These are phyloP conservation scores for Fusarium bulbicola DNA, from an alignment of 2,329 filamentous ascomycete species.

Conservation along the genomic window DNA sequence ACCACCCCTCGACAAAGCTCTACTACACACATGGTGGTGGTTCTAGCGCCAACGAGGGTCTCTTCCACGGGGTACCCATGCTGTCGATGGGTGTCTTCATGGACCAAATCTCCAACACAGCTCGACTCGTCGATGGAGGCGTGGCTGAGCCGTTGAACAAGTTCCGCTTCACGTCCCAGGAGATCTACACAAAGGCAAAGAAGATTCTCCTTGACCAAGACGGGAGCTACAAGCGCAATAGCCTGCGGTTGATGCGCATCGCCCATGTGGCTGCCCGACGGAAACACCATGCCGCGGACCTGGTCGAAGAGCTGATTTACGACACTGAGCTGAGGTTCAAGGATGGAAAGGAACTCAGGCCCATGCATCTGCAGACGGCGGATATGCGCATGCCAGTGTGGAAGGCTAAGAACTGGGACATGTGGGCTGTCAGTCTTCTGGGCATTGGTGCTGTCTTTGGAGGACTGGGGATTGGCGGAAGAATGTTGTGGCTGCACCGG, in stretches of 20 bases:
- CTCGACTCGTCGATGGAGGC: not conserved
- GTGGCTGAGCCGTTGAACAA: not conserved
- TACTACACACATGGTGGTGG: not conserved
- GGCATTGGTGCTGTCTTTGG: not conserved
- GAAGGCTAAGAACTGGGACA: not conserved
- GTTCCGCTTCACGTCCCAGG: not conserved
- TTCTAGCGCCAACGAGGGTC: constrained; percentile 51
- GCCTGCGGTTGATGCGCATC: not conserved
- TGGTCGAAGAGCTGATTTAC: not conserved
- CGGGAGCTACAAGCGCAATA: not conserved
- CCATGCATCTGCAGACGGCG: not conserved
- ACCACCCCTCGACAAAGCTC: not conserved
- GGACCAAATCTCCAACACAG: constrained; percentile 14
- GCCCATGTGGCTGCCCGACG: not conserved
- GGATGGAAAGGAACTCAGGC: not conserved
- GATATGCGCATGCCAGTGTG: not conserved
- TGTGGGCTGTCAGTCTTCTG: not conserved
- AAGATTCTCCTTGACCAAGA: not conserved
- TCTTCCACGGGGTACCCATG: constrained; percentile 50
- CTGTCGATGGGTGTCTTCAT: constrained; percentile 50
- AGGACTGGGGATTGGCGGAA: not conserved
- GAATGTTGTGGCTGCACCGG: not conserved
- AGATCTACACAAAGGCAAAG: not conserved
- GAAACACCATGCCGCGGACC: not conserved
- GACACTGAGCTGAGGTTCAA: not conserved